phyloP scores from a whole-genome alignment of 805 yeast genomes.

The Candida krabiensis region DNA sequence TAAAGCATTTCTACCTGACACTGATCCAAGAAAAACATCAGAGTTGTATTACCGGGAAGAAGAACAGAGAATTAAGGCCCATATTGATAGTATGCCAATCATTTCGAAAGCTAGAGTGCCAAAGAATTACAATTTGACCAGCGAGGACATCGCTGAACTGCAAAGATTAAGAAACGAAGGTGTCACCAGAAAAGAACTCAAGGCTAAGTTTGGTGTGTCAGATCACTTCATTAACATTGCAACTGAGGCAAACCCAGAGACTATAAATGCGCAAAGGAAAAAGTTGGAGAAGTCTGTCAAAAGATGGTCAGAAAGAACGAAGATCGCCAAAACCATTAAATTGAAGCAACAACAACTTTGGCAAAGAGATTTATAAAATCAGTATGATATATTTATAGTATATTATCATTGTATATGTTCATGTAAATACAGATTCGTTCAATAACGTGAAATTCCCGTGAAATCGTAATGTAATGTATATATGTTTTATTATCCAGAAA shows the following conservation, averaged over 20 bases:
- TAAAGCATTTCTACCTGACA: slow-evolving; percentile 33
- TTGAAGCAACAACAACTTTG: slow-evolving; percentile 24
- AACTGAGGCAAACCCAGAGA: slow-evolving; percentile 25
- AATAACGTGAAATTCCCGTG: no score
- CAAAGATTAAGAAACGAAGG: slow-evolving; percentile 33
- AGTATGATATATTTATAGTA: background rate
- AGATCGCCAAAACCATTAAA: slow-evolving; percentile 23
- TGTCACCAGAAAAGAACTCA: slow-evolving; percentile 30
- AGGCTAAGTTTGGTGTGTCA: slow-evolving; percentile 29
- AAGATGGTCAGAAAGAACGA: slow-evolving; percentile 28
- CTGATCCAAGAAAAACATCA: slow-evolving; percentile 30
- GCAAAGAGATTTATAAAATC: slow-evolving; percentile 24
- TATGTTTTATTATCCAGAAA: slow-evolving; percentile 12
- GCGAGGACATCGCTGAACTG: slow-evolving; percentile 27
- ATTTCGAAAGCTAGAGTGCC: slow-evolving; percentile 24
- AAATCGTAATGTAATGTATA: no score
- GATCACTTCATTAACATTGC: slow-evolving; percentile 33
- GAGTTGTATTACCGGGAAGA: slow-evolving; percentile 29
- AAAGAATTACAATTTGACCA: slow-evolving; percentile 26
- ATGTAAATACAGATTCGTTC: slow-evolving; percentile 11
- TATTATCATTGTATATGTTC: slow-evolving; percentile 2
- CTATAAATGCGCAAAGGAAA: slow-evolving; percentile 19
- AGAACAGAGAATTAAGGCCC: slow-evolving; percentile 13
- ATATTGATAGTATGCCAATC: slow-evolving; percentile 31
- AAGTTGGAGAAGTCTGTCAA: slow-evolving; percentile 19